phyloP scores from a whole-genome alignment of 768 basidiomycete genomes.

The Clathrus columnatus region DNA sequence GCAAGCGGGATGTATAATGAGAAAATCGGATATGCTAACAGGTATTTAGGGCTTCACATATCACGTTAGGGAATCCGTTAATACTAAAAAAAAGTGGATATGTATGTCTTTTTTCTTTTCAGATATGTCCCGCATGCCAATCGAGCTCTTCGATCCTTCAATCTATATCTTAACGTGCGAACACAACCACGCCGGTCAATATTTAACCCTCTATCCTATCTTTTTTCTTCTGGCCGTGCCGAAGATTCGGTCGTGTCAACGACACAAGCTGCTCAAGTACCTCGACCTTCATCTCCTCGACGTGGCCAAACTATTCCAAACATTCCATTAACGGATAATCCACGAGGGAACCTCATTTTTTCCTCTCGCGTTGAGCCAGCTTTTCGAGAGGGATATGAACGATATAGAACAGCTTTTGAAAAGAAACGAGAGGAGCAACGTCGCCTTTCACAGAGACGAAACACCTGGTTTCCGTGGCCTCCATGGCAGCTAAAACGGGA shows the following conservation, averaged over 20 bases:
- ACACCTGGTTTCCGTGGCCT: neutral
- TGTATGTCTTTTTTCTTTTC: slow-evolving; percentile 4
- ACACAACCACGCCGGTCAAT: slow-evolving; percentile 59
- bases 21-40: slow-evolving; percentile 93
- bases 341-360: slow-evolving; percentile 95
- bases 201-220: slow-evolving; percentile 49
- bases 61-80: slow-evolving; percentile 1
- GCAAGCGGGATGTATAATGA: slow-evolving; percentile 94
- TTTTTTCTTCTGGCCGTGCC: slow-evolving; percentile 37
- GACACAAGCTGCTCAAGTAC: slow-evolving; percentile 23
- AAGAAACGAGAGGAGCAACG: slow-evolving; percentile 59
- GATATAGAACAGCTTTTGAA: slow-evolving; percentile 85
- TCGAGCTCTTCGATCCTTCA: slow-evolving; percentile 81
- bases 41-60: slow-evolving; percentile 41
- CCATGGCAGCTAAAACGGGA: slow-evolving; percentile 1
- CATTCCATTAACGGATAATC: slow-evolving; percentile 85
- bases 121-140: slow-evolving; percentile 98
- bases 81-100: slow-evolving; percentile 3
- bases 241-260: slow-evolving; percentile 31
- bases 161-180: slow-evolving; percentile 95
- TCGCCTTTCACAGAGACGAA: slow-evolving; percentile 18
- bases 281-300: slow-evolving; percentile 22
- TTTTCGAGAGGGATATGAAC: slow-evolving; percentile 89
- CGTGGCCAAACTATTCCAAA: slow-evolving; percentile 48
- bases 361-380: slow-evolving; percentile 72